phyloP scores from a whole-genome alignment of 2,329 filamentous ascomycete species.

The Penicillium sp. region DNA sequence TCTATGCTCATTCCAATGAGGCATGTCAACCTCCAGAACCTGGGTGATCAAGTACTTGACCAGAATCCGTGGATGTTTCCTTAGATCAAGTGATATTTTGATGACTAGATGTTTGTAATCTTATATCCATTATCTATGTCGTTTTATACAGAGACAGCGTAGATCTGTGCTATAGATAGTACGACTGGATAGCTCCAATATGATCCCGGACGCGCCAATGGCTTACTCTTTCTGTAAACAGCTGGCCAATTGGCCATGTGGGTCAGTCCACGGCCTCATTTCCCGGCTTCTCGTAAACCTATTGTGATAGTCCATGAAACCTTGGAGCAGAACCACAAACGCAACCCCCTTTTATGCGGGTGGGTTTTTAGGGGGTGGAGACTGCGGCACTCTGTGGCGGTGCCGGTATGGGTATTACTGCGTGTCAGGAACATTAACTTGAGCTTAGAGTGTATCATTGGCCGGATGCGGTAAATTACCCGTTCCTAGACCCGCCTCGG shows the following conservation, averaged over 20 bases:
- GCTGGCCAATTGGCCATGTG: slow-evolving; percentile 5
- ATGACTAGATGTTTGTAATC: neutral
- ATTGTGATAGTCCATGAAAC: slow-evolving; percentile 1
- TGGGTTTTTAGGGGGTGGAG: slow-evolving; percentile 19
- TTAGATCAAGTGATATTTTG: neutral
- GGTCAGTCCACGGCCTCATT: slow-evolving; percentile 4
- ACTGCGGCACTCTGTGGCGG: slow-evolving; percentile 18
- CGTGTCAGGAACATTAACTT: neutral
- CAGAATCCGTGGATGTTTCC: neutral
- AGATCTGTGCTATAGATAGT: neutral
- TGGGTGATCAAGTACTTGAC: neutral
- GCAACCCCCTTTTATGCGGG: slow-evolving; percentile 20
- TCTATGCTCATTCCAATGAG: neutral
- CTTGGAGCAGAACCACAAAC: slow-evolving; percentile 1
- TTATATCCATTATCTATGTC: neutral
- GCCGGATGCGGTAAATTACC: neutral
- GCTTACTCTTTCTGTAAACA: neutral
- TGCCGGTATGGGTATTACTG: slow-evolving; percentile 20
- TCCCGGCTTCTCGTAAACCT: neutral
- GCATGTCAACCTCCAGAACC: neutral
- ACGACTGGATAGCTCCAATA: neutral
- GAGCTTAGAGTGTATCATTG: neutral
- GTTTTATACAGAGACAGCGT: neutral
- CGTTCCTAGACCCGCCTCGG: neutral
- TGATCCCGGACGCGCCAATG: neutral